phyloP scores from a whole-genome alignment of 495 filamentous ascomycete genomes.

The Articulospora tetracladia region DNA sequence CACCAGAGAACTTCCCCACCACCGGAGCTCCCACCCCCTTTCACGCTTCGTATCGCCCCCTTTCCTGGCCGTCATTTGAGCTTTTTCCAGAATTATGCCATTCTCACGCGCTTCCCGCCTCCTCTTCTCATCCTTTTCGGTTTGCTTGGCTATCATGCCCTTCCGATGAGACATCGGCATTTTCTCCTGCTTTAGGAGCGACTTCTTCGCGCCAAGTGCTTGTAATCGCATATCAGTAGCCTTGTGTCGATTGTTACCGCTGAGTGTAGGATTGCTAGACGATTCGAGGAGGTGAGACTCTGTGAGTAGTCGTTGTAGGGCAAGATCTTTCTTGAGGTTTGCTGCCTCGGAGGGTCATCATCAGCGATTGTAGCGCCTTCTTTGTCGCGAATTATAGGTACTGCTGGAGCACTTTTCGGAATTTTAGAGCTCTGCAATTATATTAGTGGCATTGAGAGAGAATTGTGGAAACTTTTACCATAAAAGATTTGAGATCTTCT shows the following conservation, averaged over 20 bases:
- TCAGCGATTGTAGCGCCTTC: slow-evolving; percentile 18
- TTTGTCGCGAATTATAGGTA: slow-evolving; percentile 24
- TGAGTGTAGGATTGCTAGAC: slow-evolving; percentile 52
- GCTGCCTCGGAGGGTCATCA: slow-evolving; percentile 48
- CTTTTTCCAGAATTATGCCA: slow-evolving; percentile 82
- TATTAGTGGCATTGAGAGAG: neutral
- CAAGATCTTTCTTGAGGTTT: slow-evolving; percentile 88
- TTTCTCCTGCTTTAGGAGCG: slow-evolving; percentile 67
- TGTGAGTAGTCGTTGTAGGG: slow-evolving; percentile 78
- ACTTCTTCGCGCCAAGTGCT: slow-evolving; percentile 71
- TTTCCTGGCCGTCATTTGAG: slow-evolving; percentile 39
- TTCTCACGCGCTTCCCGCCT: slow-evolving; percentile 81
- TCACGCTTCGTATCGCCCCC: slow-evolving; percentile 46
- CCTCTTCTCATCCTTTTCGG: slow-evolving; percentile 61
- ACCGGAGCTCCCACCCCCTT: slow-evolving; percentile 68
- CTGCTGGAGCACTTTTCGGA: slow-evolving; percentile 36
- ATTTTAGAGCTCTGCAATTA: slow-evolving; percentile 42
- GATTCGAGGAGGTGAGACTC: slow-evolving; percentile 91
- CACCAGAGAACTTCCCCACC: slow-evolving; percentile 76
- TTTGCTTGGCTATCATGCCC: slow-evolving; percentile 67
- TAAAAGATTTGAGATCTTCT: slow-evolving; percentile 71
- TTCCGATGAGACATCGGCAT: slow-evolving; percentile 81
- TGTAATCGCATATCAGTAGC: slow-evolving; percentile 80
- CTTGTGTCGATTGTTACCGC: slow-evolving; percentile 64
- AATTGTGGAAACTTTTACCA: slow-evolving; percentile 44